Evolutionary conservation across 2,329 filamentous ascomycete genomes (phyloP).

Genomic region (Paecilomyces niveus): DNA sequence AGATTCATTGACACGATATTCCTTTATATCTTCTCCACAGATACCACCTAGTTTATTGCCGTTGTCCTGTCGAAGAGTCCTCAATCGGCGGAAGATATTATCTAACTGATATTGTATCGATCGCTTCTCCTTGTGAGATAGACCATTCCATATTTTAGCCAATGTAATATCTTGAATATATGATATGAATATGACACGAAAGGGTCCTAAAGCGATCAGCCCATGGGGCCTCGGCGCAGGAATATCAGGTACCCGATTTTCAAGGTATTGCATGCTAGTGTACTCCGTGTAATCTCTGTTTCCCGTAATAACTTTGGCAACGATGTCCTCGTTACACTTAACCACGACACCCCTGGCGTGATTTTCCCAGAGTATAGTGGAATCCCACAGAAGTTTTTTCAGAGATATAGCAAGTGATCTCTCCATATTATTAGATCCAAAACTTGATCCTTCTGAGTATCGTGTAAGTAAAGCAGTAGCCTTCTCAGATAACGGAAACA

Average conservation of each 20-base stretch:
- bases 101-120: constrained; percentile 14
- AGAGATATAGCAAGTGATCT: constrained; percentile 9
- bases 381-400: constrained; percentile 15
- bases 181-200: constrained; percentile 21
- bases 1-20: constrained; percentile 13
- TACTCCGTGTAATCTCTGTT: constrained; percentile 17
- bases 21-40: constrained; percentile 18
- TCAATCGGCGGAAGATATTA: constrained; percentile 9
- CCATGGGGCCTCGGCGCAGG: constrained; percentile 22
- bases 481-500: constrained; percentile 16
- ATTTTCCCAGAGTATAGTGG: constrained; percentile 16
- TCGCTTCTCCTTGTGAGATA: constrained; percentile 12
- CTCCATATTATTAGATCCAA: constrained; percentile 2
- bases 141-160: constrained; percentile 11
- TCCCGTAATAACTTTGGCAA: constrained; percentile 7
- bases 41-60: constrained; percentile 15
- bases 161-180: constrained; percentile 17
- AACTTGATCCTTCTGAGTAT: constrained; percentile 5
- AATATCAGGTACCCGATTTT: constrained; percentile 13
- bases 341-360: constrained; percentile 15
- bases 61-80: constrained; percentile 12
- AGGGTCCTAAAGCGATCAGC: constrained; percentile 13
- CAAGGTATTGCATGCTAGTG: constrained; percentile 19
- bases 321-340: constrained; percentile 12
- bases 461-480: constrained; percentile 3